Evolutionary conservation across 768 basidiomycete species (phyloP).

Genomic region (Gymnopilus dilepis): DNA sequence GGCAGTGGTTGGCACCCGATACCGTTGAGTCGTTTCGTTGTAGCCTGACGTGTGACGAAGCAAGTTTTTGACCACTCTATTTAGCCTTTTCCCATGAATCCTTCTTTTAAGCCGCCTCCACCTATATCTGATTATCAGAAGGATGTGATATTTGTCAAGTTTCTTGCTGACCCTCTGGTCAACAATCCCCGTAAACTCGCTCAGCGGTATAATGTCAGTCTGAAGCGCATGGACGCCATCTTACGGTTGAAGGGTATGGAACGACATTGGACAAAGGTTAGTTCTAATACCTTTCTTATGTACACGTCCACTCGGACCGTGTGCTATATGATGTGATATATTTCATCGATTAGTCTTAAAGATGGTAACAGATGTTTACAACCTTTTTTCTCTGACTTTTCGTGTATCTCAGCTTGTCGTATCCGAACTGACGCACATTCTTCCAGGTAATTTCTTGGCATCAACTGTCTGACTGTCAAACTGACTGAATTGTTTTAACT

Average conservation of each 20-base stretch:
- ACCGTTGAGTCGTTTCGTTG: constrained; percentile 53
- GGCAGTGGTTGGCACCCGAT: constrained; percentile 64
- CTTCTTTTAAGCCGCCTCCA: constrained; percentile 78
- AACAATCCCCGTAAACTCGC: constrained; percentile 68
- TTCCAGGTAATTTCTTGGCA: constrained; percentile 23
- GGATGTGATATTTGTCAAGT: constrained; percentile 61
- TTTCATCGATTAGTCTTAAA: constrained; percentile 94
- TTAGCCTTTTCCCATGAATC: constrained; percentile 88
- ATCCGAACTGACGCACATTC: constrained; percentile 12
- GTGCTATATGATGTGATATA: constrained; percentile 24
- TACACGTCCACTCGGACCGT: constrained; percentile 16
- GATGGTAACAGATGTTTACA: constrained; percentile 76
- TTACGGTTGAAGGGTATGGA: constrained; percentile 84
- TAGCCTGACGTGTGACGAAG: constrained; percentile 1
- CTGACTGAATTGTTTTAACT: neutral
- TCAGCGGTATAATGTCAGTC: constrained; percentile 64
- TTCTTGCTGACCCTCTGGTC: constrained; percentile 58
- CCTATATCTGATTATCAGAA: constrained; percentile 72
- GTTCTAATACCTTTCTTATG: constrained; percentile 33
- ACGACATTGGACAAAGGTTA: constrained; percentile 70
- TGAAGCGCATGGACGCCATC: constrained; percentile 85
- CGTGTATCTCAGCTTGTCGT: constrained; percentile 13
- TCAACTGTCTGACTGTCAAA: neutral
- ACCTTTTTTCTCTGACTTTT: constrained; percentile 32
- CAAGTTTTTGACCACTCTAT: constrained; percentile 11